Evolutionary conservation across 257 asterid species (phyloP), one percentile per base, ranked within the genome.

Genomic region (Capsicum pubescens): DNA sequence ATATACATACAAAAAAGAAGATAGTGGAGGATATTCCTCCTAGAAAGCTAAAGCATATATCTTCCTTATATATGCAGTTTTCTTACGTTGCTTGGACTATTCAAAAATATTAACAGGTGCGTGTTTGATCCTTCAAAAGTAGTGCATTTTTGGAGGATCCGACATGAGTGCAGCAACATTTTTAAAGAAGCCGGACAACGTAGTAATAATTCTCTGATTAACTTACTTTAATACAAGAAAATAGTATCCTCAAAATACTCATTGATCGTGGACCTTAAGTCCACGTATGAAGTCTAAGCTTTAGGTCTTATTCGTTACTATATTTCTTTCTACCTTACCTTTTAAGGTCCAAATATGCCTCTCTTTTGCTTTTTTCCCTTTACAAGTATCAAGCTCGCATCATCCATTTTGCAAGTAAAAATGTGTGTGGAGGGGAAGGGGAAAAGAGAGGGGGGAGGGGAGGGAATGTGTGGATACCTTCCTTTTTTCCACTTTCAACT

Each of bases 301-400:
- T 71, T 42, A 70, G 56, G 79, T 71, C 17, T 71, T 44, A 36
- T 17, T 10, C 36, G 44, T 5, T 44, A 44, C 57, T 44, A 44
- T 70, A 70, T 26, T 44, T 70, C 57, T 16, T 71, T 71, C 57
- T 70, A 26, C 32, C 32, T 26, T 26, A 26, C 32, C n/a, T n/a
- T n/a, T n/a, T n/a, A n/a, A n/a, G n/a, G 79, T 70, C 17, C 32
- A 70, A 61, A 42, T 70, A 17, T 70, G 35, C 78, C 78, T 44
- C 56, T 35, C 16, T 69, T 17, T 21, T 26, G 6, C 3, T 60
- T 70, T 44, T 70, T 70, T 56, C 52, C 42, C 79, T 44, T 10
- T 42, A 70, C 57, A 70, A 70, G 9, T 44, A n/a, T 70, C 56
- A 44, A 70, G 9, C 57, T 17, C 79, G 42, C 6, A 16, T 71